Base-by-base conservation (phyloP, 352 stramenopile genomes). In the Globisporangium spiculum region DNA sequence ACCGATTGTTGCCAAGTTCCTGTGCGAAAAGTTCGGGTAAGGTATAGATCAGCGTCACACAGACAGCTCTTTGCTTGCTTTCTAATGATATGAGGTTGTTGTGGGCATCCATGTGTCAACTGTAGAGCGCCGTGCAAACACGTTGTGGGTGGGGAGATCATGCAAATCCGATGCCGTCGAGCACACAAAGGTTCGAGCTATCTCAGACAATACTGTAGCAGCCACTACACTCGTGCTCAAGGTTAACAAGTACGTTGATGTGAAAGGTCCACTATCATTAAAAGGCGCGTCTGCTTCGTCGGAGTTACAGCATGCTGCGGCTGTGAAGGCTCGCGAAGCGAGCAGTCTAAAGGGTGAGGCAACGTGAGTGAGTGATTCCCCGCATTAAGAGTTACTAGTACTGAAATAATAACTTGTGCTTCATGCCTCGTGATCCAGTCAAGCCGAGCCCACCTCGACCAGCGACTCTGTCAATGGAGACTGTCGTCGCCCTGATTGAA, bases 11-110 rank as follows among this genome's bases (percentile, higher is more conserved):
- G 75, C 78, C 2, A 74, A 73, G 5, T 90, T 90, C 69, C 68
- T 93, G 2, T 90, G 79, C 67, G 68, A 84, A 20, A 84, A 83
- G 26, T 93, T 93, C 58, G 46, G 69, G 80, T 86, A 70, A 18
- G 64, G n/a, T 44, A 7, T 32, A 20, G 10, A 5, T 22, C 2
- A n/a, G 22, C 7, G 3, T 5, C 16, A 18, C 30, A 18, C 18
- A 38, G 1, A 18, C 4, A 16, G 2, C 8, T 2, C 1, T 4
- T 38, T 38, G 5, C 5, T 12, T 38, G 27, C 3, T 22, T 20
- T 20, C 53, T 59, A n/a, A 59, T 12, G 20, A 57, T 53, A 27
- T 59, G 4, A 34, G 55, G 18, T 7, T 64, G 26, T 27, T 46
- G 38, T 46, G 22, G 1, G 24, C 27, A 61, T 6, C 0, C 41